phyloP scores from a whole-genome alignment of 805 yeast species.

The Barnettozyma californica region DNA sequence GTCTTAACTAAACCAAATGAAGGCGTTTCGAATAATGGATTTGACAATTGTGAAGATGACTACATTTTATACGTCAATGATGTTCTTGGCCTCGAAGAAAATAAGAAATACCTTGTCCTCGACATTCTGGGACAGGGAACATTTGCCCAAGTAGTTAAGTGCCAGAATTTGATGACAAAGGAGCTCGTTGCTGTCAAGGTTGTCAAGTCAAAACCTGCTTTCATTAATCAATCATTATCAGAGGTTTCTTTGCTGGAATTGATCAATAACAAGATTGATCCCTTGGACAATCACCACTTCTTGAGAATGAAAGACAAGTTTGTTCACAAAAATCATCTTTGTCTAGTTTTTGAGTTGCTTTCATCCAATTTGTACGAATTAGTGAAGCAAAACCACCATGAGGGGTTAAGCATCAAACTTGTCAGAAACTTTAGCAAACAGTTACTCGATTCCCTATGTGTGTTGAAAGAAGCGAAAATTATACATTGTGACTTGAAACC shows the following conservation, averaged over 20 bases:
- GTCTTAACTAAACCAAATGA: conserved; percentile 91
- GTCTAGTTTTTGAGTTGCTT: conserved; percentile 85
- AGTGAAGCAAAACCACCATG: conserved; percentile 87
- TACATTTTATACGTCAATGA: conserved; percentile 93
- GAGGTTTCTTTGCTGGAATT: conserved; percentile 85
- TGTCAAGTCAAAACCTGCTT: conserved; percentile 87
- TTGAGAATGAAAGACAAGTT: conserved; percentile 80
- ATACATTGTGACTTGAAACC: conserved; percentile 98
- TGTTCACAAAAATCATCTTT: conserved; percentile 86
- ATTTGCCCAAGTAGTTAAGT: conserved; percentile 96
- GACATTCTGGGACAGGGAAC: conserved; percentile 96
- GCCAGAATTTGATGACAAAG: conserved; percentile 62
- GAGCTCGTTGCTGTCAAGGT: conserved; percentile 93
- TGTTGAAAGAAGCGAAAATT: conserved; percentile 74
- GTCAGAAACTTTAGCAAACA: conserved; percentile 78
- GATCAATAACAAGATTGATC: conserved; percentile 65
- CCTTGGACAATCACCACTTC: conserved; percentile 68
- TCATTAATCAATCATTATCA: conserved; percentile 82
- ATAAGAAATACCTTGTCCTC: conserved; percentile 79
- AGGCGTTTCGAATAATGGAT: conserved; percentile 74
- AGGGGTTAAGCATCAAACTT: conserved; percentile 76
- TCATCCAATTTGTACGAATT: conserved; percentile 87
- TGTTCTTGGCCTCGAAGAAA: conserved; percentile 80
- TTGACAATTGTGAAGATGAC: conserved; percentile 83
- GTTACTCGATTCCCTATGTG: conserved; percentile 71